Base-by-base conservation (phyloP, 768 basidiomycete genomes). In the Pulveroboletus sp. region DNA sequence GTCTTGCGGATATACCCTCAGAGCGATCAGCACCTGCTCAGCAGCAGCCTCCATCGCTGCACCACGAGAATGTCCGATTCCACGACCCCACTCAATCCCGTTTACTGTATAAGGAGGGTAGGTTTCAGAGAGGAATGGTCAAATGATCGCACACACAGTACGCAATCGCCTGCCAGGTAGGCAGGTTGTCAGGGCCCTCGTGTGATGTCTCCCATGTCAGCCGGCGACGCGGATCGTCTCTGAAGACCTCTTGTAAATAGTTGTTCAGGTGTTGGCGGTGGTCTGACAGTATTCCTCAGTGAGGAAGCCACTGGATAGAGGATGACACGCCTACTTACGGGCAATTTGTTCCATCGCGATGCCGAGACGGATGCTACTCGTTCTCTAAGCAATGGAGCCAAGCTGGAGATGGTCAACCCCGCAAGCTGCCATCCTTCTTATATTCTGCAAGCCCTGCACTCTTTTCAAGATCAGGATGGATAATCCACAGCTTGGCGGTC, bases 31-130 rank as follows among this genome's bases (percentile, higher is more conserved):
- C 18, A 63, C 62, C 4, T 7, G 30, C 36, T 41, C 15, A 30
- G 62, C 57, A 8, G 62, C 62, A n/a, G 37, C 49, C 24, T 65
- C 62, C 58, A 43, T 64, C 17, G 62, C 62, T 37, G 48, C 51
- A n/a, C 52, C 47, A 14, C 49, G 48, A 38, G 57, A 52, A 11
- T 39, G 21, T 7, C 63, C 62, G 0, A 14, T 39, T n/a, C 62
- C 62, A 36, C 54, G 54, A 26, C 63, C 61, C 54, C 54, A 60
- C 18, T 65, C 61, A 15, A 60, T 14, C 8, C 31, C 50, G 6
- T 56, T 17, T 11, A 65, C 63, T 64, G 45, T 26, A 37, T n/a
- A 39, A 18, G 6, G 50, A 40, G 9, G 3, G 13, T 63, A 11
- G 5, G 33, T 37, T 18, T 4, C 18, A 24, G 17, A 13, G n/a